These are phyloP conservation scores for Calonectria leucothoes DNA, from an alignment of 2,329 filamentous ascomycete genomes.

Conservation along the genomic window DNA sequence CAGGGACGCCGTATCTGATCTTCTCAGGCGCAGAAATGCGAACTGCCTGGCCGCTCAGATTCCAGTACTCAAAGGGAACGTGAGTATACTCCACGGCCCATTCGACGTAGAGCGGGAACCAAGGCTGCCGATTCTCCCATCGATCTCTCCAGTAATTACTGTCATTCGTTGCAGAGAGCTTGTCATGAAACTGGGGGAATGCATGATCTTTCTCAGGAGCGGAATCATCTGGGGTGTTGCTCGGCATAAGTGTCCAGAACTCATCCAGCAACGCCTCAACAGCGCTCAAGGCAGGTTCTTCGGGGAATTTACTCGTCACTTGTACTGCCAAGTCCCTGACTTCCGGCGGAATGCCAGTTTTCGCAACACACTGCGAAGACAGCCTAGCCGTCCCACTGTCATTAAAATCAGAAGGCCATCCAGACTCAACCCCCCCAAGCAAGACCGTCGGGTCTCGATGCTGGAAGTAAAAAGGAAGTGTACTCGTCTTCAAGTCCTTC, in stretches of 20 bases:
- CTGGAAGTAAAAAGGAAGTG: constrained; percentile 43
- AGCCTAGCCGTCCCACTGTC: too few relatives aligned
- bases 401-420: constrained; percentile 52
- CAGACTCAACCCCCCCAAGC: constrained; percentile 48
- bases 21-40: background rate
- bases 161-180: background rate
- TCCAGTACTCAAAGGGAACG: constrained; percentile 48
- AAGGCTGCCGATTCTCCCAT: background rate
- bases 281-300: too few relatives aligned
- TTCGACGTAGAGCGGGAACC: background rate
- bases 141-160: background rate
- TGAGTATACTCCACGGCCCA: constrained; percentile 57
- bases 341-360: too few relatives aligned
- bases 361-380: too few relatives aligned
- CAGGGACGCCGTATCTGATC: background rate
- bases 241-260: background rate
- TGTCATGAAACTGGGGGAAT: constrained; percentile 14
- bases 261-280: background rate
- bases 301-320: too few relatives aligned
- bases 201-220: too few relatives aligned
- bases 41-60: constrained; percentile 38
- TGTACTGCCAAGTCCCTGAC: too few relatives aligned
- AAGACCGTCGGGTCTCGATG: constrained; percentile 53
- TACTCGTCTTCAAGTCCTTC: background rate
- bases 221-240: background rate